Percentiles rank a stretch among this genome's conserved stretches.
Evolutionary conservation across 768 basidiomycete genomes (phyloP).

Genomic region (Ramaria rubella): DNA sequence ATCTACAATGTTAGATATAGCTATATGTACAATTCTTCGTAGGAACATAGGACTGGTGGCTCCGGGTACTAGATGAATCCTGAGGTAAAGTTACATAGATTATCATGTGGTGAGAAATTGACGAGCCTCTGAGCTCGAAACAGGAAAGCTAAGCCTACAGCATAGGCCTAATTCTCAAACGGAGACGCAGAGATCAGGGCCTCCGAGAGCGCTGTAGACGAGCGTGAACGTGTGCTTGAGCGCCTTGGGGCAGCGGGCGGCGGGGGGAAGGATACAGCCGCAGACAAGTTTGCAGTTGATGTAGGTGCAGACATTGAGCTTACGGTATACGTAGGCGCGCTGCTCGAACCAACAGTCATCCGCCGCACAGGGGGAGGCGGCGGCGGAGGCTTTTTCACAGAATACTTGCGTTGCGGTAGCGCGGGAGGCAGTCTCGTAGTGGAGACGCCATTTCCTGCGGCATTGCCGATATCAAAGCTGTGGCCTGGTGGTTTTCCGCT

Average conservation of each 20-base stretch:
- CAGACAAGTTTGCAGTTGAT: neutral
- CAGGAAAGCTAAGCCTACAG: no score
- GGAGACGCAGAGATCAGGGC: neutral
- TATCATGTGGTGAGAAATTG: no score
- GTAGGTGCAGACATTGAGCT: neutral
- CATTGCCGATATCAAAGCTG: constrained; percentile 2
- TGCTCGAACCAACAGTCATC: neutral
- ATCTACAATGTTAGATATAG: no score
- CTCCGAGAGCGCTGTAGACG: neutral
- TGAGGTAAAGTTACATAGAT: no score
- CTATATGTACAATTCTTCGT: no score
- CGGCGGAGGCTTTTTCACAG: constrained; percentile 2
- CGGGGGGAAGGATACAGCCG: neutral
- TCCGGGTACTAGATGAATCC: no score
- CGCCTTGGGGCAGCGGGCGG: neutral
- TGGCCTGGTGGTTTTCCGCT: neutral
- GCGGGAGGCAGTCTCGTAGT: neutral
- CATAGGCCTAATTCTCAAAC: constrained; percentile 7
- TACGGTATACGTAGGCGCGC: neutral
- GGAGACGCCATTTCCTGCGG: neutral
- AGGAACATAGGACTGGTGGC: no score
- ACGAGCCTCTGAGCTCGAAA: no score
- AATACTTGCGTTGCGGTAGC: constrained; percentile 1
- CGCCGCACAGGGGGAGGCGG: constrained; percentile 6
- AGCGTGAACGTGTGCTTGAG: neutral